Base-by-base conservation (phyloP, 75 land plant genomes). In the Sequoiadendron giganteum region DNA sequence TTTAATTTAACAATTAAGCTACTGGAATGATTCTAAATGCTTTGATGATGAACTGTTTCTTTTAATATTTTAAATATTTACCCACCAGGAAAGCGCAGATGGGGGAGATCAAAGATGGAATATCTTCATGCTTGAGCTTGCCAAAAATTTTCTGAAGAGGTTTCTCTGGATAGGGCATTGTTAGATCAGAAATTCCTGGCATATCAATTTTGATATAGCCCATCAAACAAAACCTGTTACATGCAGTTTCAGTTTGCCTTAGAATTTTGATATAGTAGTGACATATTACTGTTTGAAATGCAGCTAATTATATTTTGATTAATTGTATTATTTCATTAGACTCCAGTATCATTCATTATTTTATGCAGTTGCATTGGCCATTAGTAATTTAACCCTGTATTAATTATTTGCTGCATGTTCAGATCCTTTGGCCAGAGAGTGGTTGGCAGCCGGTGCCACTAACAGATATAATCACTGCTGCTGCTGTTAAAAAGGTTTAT, bases 361-460 rank as follows among this genome's bases (percentile, higher is more conserved):
- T 82, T 47, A 82, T 45, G 10, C 84, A 82, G 30, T 47, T 47
- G 30, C 14, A n/a, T 10, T 21, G 43, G 52, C 52, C 47, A 47
- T 82, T 45, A 47, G n/a, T 82, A 10, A 28, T n/a, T 82, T 9
- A 10, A 18, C 15, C n/a, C 15, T 82, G 1, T 82, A 82, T 45
- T 47, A 34, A 34, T 75, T 75, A 47, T 82, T 82, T 82, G 52
- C 84, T 47, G 32, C 48, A 82, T 82, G 34, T 79, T 86, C 92
- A 95, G 93, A 93, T 96, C 75, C 97, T 96, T 90, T 93, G 96
- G 61, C 91, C 96, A 58, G 94, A 96, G 40, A 92, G 94, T 81
- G 94, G 94, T 56, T 95, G 98, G 98, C 92, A 96, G 90, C 90
- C 94, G 28, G 85, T 95, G 38, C 89, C 96, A 21, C 85, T 94